A percentile compares a stretch with the other conserved stretches of the same genome.
phyloP scores from a whole-genome alignment of 2,329 filamentous ascomycete genomes.

The Anisogramma anomala region DNA sequence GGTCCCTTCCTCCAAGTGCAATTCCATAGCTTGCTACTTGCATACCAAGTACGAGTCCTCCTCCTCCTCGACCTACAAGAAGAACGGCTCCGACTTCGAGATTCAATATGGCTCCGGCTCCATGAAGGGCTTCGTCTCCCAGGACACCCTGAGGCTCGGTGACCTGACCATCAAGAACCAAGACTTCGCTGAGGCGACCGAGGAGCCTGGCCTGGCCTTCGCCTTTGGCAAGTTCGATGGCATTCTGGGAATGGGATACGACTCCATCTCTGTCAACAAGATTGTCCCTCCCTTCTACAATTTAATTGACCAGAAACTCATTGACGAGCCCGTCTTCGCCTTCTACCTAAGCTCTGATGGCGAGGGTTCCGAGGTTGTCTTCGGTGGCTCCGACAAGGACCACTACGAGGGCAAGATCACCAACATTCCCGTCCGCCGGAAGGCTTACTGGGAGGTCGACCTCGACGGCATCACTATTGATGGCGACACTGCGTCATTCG shows the following conservation, averaged over 20 bases:
- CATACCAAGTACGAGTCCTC: constrained; percentile 94
- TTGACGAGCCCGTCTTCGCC: constrained; percentile 88
- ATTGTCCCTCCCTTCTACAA: constrained; percentile 95
- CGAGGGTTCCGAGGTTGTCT: constrained; percentile 73
- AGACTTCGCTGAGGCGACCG: constrained; percentile 92
- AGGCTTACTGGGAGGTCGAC: constrained; percentile 99
- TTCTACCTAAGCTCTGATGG: constrained; percentile 84
- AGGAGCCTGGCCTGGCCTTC: constrained; percentile 91
- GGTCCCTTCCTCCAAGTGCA: constrained; percentile 85
- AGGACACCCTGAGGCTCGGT: constrained; percentile 77
- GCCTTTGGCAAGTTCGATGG: constrained; percentile 97
- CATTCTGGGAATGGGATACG: constrained; percentile 87
- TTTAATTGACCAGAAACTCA: constrained; percentile 77
- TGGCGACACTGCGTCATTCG: constrained; percentile 73
- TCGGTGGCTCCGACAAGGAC: constrained; percentile 75
- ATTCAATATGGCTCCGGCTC: constrained; percentile 94
- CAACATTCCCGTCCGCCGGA: constrained; percentile 89
- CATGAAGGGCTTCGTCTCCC: constrained; percentile 85
- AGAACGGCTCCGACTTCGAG: constrained; percentile 84
- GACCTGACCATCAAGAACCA: constrained; percentile 81
- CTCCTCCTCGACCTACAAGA: constrained; percentile 79
- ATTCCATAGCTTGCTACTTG: constrained; percentile 94
- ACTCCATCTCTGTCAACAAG: constrained; percentile 92
- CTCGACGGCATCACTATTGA: constrained; percentile 86
- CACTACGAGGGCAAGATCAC: constrained; percentile 78